These are phyloP conservation scores for Hypomyces perniciosus DNA, from an alignment of 2,329 filamentous ascomycete species.

Conservation along the genomic window DNA sequence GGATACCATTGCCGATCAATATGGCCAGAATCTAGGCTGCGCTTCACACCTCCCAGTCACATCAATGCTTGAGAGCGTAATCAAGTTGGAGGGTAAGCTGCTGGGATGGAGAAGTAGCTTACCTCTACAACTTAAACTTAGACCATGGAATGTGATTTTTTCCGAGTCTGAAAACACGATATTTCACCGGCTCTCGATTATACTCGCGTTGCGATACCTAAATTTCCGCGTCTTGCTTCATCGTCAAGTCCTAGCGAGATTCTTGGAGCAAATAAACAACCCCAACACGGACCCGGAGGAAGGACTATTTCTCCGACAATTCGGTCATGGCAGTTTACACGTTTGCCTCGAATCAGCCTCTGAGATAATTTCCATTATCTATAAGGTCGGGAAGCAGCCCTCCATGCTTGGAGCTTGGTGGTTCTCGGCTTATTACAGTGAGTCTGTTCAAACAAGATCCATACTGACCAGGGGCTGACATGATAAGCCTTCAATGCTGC, in stretches of 20 bases:
- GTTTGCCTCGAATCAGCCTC: conserved; percentile 1
- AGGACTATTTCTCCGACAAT: not conserved
- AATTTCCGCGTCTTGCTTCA: conserved; percentile 1
- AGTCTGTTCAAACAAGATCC: not conserved
- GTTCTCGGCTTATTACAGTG: conserved; percentile 5
- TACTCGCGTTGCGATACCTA: not conserved
- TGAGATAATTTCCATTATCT: not conserved
- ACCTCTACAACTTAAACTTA: not conserved
- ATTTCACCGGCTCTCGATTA: conserved; percentile 1
- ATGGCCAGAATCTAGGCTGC: conserved; percentile 5
- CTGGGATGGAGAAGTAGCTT: conserved; percentile 1
- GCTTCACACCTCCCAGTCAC: not conserved
- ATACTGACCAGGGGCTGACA: not conserved
- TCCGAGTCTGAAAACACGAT: not conserved
- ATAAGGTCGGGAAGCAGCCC: conserved; percentile 1
- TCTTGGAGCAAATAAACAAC: conserved; percentile 1
- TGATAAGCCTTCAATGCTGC: conserved; percentile 1
- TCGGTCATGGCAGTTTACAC: conserved; percentile 1
- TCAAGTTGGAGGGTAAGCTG: conserved; percentile 1
- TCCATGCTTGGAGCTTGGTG: conserved; percentile 5
- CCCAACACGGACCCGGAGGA: not conserved
- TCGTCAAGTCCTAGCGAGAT: not conserved
- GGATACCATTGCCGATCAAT: not conserved
- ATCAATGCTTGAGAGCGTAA: conserved; percentile 1
- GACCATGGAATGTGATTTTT: not conserved